Conservation (phyloP, 1,284 basidiomycete species). For the Tilletia indica region DNA sequence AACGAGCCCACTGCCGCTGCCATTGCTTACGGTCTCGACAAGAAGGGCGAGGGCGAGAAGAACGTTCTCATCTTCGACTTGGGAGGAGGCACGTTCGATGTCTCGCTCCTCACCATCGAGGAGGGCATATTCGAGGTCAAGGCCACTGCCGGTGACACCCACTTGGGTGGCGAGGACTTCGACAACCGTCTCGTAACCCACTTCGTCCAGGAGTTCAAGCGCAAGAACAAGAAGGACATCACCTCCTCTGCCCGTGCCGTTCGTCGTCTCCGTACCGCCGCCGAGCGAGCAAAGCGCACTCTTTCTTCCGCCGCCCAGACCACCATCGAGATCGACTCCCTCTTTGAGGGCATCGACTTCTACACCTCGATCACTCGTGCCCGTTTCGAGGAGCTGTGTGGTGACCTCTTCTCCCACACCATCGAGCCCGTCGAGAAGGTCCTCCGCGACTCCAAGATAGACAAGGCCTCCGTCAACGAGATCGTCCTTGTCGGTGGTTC, state of each 20-base stretch:
- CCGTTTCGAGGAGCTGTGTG: conserved; percentile 93
- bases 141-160: conserved; percentile 96
- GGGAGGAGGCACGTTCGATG: conserved; percentile 98
- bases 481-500: conserved; percentile 98
- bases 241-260: conserved; percentile 89
- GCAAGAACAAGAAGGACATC: conserved; percentile 62
- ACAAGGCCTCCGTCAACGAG: conserved; percentile 84
- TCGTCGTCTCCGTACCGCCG: conserved; percentile 93
- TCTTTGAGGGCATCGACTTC: conserved; percentile 97
- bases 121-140: conserved; percentile 97
- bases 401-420: conserved; percentile 93
- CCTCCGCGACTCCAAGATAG: conserved; percentile 95
- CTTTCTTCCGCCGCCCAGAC: conserved; percentile 95
- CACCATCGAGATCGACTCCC: conserved; percentile 95
- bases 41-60: conserved; percentile 77
- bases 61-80: conserved; percentile 98
- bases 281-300: conserved; percentile 97
- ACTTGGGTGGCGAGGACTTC: conserved; percentile 98
- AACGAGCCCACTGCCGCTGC: conserved; percentile 96
- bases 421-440: conserved; percentile 99
- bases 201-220: conserved; percentile 62
- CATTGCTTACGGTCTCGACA: conserved; percentile 97
- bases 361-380: conserved; percentile 97
- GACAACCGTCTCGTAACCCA: conserved; percentile 69
- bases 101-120: conserved; percentile 91